phyloP scores from a whole-genome alignment of 352 stramenopile species.

The Globisporangium nunn region DNA sequence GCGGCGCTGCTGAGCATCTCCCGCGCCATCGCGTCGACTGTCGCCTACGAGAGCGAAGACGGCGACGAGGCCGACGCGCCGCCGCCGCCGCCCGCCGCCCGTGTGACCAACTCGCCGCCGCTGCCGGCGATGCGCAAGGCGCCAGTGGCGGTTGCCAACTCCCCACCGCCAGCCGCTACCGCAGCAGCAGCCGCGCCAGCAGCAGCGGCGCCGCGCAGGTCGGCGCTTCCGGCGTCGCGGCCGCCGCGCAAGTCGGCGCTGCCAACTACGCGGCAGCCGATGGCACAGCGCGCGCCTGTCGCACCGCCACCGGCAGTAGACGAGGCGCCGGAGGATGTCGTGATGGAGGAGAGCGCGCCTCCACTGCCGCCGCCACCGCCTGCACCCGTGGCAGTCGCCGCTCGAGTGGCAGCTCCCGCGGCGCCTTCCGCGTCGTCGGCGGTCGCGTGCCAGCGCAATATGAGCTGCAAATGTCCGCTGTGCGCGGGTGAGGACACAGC shows the following conservation, averaged over 20 bases:
- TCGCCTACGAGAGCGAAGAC: constrained; percentile 55
- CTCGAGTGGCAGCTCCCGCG: neutral
- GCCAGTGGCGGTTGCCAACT: constrained; percentile 9
- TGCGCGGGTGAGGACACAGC: constrained; percentile 76
- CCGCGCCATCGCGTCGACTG: constrained; percentile 77
- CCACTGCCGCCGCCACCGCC: neutral
- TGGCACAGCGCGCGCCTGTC: constrained; percentile 1
- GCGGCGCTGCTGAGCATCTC: constrained; percentile 68
- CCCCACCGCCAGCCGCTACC: constrained; percentile 18
- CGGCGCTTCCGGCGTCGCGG: neutral
- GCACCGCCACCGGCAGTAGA: neutral
- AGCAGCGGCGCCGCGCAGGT: constrained; percentile 8
- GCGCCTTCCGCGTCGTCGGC: neutral
- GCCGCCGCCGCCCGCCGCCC: constrained; percentile 20
- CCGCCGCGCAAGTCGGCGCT: constrained; percentile 2
- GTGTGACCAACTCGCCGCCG: constrained; percentile 42
- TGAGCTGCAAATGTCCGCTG: constrained; percentile 80
- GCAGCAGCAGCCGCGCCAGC: neutral
- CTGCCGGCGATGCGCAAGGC: constrained; percentile 13
- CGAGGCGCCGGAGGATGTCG: neutral
- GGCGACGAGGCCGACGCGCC: constrained; percentile 10
- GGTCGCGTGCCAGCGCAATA: constrained; percentile 60
- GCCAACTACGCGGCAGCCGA: neutral
- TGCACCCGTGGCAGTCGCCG: neutral
- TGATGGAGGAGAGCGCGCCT: neutral